Percentiles rank a stretch among this genome's conserved stretches.
Evolutionary conservation across 2,329 filamentous ascomycete genomes (phyloP).

Genomic region (Colletotrichum sp.): DNA sequence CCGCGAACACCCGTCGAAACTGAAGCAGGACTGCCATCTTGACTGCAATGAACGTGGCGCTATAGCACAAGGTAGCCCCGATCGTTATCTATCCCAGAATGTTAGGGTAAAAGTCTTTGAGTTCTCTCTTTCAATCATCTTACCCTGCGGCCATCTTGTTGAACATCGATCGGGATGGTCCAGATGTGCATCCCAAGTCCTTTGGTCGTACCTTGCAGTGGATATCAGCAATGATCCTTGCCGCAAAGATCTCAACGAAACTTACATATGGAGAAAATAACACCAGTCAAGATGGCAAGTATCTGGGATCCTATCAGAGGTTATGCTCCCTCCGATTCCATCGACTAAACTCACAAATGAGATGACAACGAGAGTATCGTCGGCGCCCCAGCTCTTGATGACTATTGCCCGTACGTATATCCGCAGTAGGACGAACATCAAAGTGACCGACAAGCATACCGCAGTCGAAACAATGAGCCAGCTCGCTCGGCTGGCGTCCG

Average conservation of each 20-base stretch:
- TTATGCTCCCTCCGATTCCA: no score
- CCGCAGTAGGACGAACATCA: slow-evolving; percentile 1
- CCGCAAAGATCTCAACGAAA: no score
- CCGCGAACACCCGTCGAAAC: background rate
- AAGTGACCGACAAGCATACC: background rate
- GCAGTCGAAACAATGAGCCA: background rate
- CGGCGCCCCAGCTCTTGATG: slow-evolving; percentile 12
- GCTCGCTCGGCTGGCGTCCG: background rate
- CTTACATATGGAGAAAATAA: background rate
- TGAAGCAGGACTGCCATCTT: slow-evolving; percentile 13
- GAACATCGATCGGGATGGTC: background rate
- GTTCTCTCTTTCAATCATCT: background rate
- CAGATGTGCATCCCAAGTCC: slow-evolving; percentile 1
- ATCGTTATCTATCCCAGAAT: background rate
- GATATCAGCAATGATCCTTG: background rate
- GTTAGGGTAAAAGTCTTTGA: background rate
- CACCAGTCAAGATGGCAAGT: background rate
- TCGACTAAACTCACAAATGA: background rate
- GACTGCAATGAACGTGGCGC: background rate
- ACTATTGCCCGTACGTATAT: background rate
- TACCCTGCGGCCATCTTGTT: background rate
- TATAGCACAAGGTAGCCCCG: slow-evolving; percentile 3
- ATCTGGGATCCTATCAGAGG: background rate
- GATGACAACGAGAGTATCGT: background rate
- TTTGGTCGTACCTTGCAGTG: background rate